Evolutionary conservation across 1,284 basidiomycete genomes (phyloP), one percentile per base, ranked within the genome.

Genomic region (Pseudozyma sp.): DNA sequence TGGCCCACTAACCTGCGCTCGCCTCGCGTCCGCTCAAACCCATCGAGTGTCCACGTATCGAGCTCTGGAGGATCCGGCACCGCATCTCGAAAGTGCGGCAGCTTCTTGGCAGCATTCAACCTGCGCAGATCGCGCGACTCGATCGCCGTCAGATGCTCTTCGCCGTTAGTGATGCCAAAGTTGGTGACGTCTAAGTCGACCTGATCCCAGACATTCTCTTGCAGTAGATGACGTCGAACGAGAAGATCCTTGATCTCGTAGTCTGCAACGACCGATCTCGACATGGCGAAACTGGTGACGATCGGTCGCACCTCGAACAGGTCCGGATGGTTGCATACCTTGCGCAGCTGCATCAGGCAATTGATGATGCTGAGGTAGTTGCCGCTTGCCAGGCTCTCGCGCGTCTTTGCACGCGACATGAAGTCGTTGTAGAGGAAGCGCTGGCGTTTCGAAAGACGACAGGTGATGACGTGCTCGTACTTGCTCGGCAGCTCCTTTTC

Each of bases 351-450:
- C 95, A 98, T 98, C 64, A 98, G 88, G 66, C 96, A 93, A 84
- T 98, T 98, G 85, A 95, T 94, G 66, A 98, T 94, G 54, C 87
- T 87, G 59, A 89, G 85, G 77, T 88, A 89, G 59, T 94, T 94
- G 4, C 95, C 96, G 5, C 92, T 94, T 16, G 91, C 88, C 50
- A 98, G 88, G 14, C 93, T 93, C 77, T 93, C 91, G 43, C 90
- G 89, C 2, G 96, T 98, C 67, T 94, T 91, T 0, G 93, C 90
- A 31, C 96, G 89, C 6, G 91, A 89, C 94, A 99, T 97, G 87
- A 97, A 98, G 84, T 98, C 96, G 87, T 99, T 96, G 85, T 99
- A 99, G 8, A 99, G 88, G 84, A 94, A 96, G 7, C 95, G 91
- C 80, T 99, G 96, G 1, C 96, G 90, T 84, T 97, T 97, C 35